phyloP scores from a whole-genome alignment of 768 basidiomycete genomes.

The Mycena capillaripes region DNA sequence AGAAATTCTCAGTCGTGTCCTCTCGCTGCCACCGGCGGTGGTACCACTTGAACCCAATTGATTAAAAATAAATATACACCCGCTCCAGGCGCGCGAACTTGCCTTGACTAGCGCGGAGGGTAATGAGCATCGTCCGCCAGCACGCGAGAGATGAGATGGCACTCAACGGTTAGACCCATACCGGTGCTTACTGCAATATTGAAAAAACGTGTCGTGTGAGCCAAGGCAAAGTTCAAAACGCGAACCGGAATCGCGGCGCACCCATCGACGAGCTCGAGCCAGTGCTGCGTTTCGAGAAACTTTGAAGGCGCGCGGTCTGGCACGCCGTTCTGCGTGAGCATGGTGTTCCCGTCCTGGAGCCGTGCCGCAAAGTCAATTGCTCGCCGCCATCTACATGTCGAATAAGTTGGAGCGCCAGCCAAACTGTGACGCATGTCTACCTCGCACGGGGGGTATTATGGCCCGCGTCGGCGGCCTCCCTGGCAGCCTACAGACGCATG shows the following conservation, averaged over 20 bases:
- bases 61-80: background rate
- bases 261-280: conserved; percentile 75
- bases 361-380: conserved; percentile 56
- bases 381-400: conserved; percentile 54
- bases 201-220: background rate
- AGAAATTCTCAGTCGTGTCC: conserved; percentile 77
- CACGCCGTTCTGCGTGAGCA: conserved; percentile 49
- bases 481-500: conserved; percentile 51
- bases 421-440: background rate
- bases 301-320: conserved; percentile 55
- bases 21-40: conserved; percentile 70
- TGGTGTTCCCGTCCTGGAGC: conserved; percentile 59
- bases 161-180: conserved; percentile 74
- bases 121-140: background rate
- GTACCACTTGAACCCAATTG: conserved; percentile 60
- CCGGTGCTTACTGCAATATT: conserved; percentile 63
- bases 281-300: conserved; percentile 71
- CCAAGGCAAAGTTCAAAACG: background rate
- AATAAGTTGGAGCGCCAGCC: background rate
- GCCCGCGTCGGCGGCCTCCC: conserved; percentile 59
- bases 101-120: conserved; percentile 50
- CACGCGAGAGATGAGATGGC: background rate
- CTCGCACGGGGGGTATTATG: conserved; percentile 59
- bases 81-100: conserved; percentile 44
- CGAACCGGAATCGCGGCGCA: conserved; percentile 40